Conservation (phyloP, 2,329 filamentous ascomycete genomes). For the Leptosphaerulina australis region DNA sequence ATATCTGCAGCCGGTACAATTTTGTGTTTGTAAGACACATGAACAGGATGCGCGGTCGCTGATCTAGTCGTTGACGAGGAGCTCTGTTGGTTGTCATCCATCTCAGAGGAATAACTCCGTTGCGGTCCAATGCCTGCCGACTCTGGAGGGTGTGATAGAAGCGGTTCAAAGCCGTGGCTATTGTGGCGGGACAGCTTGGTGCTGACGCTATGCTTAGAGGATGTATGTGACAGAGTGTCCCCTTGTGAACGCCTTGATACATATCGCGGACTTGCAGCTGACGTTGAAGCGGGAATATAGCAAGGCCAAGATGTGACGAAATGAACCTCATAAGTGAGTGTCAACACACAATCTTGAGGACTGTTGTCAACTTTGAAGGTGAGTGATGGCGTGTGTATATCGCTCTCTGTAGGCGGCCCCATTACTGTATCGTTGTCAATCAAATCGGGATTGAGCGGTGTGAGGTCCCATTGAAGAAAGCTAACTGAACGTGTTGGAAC, state of each 20-base stretch:
- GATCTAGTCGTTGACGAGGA: constrained; percentile 7
- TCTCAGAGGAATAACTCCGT: constrained; percentile 29
- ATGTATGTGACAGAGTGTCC: constrained; percentile 36
- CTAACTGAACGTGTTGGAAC: constrained; percentile 25
- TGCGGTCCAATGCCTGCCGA: constrained; percentile 35
- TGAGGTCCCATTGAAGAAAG: constrained; percentile 40
- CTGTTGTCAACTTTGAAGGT: constrained; percentile 40
- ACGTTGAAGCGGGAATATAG: constrained; percentile 48
- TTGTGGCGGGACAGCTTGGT: constrained; percentile 35
- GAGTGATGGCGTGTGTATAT: constrained; percentile 39
- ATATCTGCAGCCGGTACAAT: constrained; percentile 44
- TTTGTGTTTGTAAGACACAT: constrained; percentile 47
- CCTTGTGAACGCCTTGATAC: constrained; percentile 34
- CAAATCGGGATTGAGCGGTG: constrained; percentile 28
- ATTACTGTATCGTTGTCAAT: constrained; percentile 31
- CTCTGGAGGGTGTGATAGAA: constrained; percentile 44
- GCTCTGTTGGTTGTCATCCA: constrained; percentile 21
- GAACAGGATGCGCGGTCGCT: constrained; percentile 49
- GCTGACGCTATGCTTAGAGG: constrained; percentile 41
- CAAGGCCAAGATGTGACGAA: constrained; percentile 63
- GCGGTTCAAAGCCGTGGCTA: constrained; percentile 45
- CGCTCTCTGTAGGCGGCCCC: constrained; percentile 24
- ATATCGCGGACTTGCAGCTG: constrained; percentile 28
- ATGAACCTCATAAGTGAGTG: constrained; percentile 58
- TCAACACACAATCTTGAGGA: constrained; percentile 27